Conservation (phyloP, 2,329 filamentous ascomycete species). For the Botryotinia convoluta region DNA sequence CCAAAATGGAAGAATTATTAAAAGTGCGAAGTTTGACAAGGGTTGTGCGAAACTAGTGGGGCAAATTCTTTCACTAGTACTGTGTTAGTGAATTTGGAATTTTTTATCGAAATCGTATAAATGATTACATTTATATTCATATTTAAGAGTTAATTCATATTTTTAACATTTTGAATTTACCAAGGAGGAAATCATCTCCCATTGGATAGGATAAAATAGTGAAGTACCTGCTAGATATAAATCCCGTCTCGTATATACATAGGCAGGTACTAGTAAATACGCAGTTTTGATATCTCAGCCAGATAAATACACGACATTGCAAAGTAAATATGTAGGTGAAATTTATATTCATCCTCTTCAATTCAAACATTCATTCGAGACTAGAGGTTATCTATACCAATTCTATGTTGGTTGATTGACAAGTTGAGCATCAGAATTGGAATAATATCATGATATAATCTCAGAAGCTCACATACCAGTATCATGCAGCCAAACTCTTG, state of each 20-base stretch:
- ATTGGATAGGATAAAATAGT: not conserved
- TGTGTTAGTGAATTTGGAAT: not conserved
- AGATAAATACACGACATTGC: not conserved
- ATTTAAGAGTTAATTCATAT: not conserved
- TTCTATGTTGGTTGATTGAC: not conserved
- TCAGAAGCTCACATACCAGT: not conserved
- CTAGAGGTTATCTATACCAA: not conserved
- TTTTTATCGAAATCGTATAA: not conserved
- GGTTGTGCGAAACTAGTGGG: conserved; percentile 17
- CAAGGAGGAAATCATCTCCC: not conserved
- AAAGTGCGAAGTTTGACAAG: conserved; percentile 20
- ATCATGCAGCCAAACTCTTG: conserved; percentile 34
- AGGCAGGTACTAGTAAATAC: not conserved
- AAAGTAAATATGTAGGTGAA: not conserved
- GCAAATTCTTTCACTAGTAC: not conserved
- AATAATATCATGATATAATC: conserved; percentile 5
- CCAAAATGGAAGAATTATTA: conserved; percentile 15
- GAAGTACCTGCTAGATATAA: not conserved
- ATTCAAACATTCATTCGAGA: not conserved
- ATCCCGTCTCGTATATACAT: not conserved
- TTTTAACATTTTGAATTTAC: not conserved
- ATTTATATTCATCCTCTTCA: not conserved
- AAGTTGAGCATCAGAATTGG: not conserved
- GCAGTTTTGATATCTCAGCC: not conserved
- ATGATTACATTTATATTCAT: not conserved